Conservation (phyloP, 371 early-diverging fungal species). For the Basidiobolus meristosporus region DNA sequence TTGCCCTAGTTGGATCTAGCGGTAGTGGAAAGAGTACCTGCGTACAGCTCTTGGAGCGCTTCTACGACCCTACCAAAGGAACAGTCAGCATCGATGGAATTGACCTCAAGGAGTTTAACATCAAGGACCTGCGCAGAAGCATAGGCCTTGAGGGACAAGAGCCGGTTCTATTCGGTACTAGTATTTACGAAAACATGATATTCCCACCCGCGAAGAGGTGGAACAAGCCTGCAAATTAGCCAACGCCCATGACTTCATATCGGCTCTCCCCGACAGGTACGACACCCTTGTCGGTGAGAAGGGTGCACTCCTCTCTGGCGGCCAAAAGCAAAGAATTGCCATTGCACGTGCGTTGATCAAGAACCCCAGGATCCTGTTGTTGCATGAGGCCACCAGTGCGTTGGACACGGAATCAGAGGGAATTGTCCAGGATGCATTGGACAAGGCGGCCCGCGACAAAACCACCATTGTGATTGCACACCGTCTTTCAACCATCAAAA, state of each 20-base stretch:
- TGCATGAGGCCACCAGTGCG: no score
- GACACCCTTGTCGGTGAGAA: no score
- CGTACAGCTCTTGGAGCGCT: slow-evolving; percentile 56
- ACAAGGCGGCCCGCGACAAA: slow-evolving; percentile 45
- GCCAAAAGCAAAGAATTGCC: no score
- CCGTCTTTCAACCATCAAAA: slow-evolving; percentile 66
- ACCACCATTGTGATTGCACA: slow-evolving; percentile 93
- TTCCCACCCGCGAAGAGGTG: slow-evolving; percentile 8
- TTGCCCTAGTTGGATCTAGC: no score
- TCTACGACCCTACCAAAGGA: slow-evolving; percentile 50
- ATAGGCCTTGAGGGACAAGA: slow-evolving; percentile 64
- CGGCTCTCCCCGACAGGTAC: slow-evolving; percentile 61
- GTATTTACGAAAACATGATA: slow-evolving; percentile 58
- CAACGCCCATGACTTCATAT: slow-evolving; percentile 56
- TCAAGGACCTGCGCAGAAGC: slow-evolving; percentile 26
- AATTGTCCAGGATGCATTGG: slow-evolving; percentile 48
- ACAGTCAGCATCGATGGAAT: slow-evolving; percentile 40
- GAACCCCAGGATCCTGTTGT: no score
- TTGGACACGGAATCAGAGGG: no score
- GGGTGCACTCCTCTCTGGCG: no score
- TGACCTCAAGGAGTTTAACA: slow-evolving; percentile 31
- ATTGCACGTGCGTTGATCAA: no score
- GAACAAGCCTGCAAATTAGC: slow-evolving; percentile 32
- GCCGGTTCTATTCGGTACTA: slow-evolving; percentile 61
- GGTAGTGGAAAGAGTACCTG: no score